Evolutionary conservation across 2,329 filamentous ascomycete species (phyloP).

Genomic region (Ophiostoma triangulosporum): DNA sequence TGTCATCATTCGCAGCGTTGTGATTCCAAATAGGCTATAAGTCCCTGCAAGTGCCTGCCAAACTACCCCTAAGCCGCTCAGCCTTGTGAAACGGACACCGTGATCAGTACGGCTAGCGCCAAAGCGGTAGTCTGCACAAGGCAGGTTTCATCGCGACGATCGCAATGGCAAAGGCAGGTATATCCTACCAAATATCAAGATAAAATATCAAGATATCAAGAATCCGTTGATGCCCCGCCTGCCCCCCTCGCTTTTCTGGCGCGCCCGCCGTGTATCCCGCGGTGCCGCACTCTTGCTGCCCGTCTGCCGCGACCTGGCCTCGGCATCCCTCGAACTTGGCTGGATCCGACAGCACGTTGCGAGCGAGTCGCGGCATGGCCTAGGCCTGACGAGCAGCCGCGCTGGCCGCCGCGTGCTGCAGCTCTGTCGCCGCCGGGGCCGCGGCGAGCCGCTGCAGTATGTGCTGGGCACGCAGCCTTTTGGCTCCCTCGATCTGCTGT

Average conservation of each 20-base stretch:
- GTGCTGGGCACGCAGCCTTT: conserved; percentile 82
- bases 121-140: background rate
- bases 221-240: conserved; percentile 44
- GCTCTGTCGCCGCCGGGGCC: conserved; percentile 36
- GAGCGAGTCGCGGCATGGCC: background rate
- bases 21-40: too few species aligned
- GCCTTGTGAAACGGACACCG: background rate
- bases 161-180: too few species aligned
- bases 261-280: conserved; percentile 38
- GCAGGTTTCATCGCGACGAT: too few species aligned
- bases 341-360: conserved; percentile 52
- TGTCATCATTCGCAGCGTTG: too few species aligned
- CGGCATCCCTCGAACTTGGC: conserved; percentile 54
- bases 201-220: too few species aligned
- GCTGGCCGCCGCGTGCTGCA: conserved; percentile 17
- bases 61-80: background rate
- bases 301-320: conserved; percentile 47
- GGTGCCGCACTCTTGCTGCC: conserved; percentile 48
- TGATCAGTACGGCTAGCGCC: background rate
- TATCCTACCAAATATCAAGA: background rate
- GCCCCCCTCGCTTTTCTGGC: conserved; percentile 40
- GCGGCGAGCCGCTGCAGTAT: conserved; percentile 75
- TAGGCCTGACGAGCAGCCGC: background rate
- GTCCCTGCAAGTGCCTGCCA: too few species aligned
- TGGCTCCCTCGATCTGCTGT: conserved; percentile 66